Conservation (phyloP, 345 rosid species). For the Odontarrhena argentea region DNA sequence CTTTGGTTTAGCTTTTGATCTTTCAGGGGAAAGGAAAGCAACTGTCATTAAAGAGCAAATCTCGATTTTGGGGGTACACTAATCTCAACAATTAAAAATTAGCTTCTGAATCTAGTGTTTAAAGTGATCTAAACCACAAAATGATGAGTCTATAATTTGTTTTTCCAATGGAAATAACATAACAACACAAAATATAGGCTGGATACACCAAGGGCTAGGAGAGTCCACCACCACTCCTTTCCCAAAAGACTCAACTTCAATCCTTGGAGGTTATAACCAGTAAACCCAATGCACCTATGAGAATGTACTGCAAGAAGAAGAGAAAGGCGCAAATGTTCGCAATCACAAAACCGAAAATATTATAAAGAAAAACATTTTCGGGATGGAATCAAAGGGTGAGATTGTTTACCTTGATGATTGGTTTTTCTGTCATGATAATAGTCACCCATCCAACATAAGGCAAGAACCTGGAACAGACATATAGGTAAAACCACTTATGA, state of each 20-base stretch:
- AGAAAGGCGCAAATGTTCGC: not conserved
- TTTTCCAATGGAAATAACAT: conserved; percentile 8
- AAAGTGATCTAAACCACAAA: conserved; percentile 34
- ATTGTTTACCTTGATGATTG: conserved; percentile 69
- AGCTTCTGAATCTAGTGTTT: conserved; percentile 37
- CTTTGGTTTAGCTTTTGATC: not conserved
- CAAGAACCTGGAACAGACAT: conserved; percentile 58
- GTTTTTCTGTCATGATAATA: conserved; percentile 96
- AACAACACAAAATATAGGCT: conserved; percentile 14
- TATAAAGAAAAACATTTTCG: not conserved
- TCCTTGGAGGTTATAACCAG: conserved; percentile 91
- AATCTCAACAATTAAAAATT: conserved; percentile 26
- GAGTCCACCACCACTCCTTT: conserved; percentile 25
- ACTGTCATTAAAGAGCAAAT: not conserved
- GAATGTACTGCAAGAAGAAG: conserved; percentile 66
- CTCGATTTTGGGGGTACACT: conserved; percentile 7
- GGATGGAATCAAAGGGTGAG: not conserved
- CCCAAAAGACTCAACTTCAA: conserved; percentile 55
- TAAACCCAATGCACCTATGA: conserved; percentile 82
- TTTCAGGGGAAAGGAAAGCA: not conserved
- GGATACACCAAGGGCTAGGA: conserved; percentile 12
- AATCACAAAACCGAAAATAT: not conserved
- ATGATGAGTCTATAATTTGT: conserved; percentile 21
- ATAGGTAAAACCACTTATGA: not conserved
- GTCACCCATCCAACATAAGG: conserved; percentile 97